Evolutionary conservation across 1,139 yeast species (phyloP), one percentile per base, ranked within the genome.

Genomic region (Candida tunisiensis): DNA sequence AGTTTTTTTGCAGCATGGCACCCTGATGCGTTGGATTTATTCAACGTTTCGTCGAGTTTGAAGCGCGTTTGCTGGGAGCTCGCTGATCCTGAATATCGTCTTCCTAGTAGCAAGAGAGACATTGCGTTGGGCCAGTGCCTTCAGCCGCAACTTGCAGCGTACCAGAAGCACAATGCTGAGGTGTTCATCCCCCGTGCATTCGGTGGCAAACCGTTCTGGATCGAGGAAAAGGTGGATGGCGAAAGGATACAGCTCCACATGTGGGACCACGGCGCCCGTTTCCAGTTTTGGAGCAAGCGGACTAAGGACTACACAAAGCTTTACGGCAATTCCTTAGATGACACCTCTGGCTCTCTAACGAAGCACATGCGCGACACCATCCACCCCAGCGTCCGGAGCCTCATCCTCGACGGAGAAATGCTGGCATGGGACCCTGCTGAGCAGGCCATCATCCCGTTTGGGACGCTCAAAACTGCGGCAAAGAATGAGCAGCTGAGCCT

Each of bases 221-320:
- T 88, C 15, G 96, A 88, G 42, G 95, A 88, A 46, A 88, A 88
- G 45, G 65, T 83, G 57, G 96, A 88, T 49, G 98, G 98, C 3
- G 96, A 85, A 45, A 53, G 98, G 36, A 70, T 80, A 45, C 72
- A 79, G 28, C 38, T 83, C 21, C 96, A 88, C 46, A 55, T 64
- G 50, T 50, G 50, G 16, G 44, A 50, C 6, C 51, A 42, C 31
- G 57, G 61, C 29, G 38, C 47, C 7, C 45, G 50, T 3, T 67
- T 75, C 41, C 63, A 62, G 34, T 83, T 69, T 50, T 75, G 54
- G 41, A 69, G 83, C 26, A 57, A 95, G 37, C 59, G 71, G 26
- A 74, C 78, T 6, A 69, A 70, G 28, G 88, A 83, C 36, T 82
- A 75, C 40, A 68, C 91, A 0, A 55, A 67, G 33, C 49, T 75